Base-by-base conservation (phyloP, 805 yeast species). In the Ascoidea rubescens region DNA sequence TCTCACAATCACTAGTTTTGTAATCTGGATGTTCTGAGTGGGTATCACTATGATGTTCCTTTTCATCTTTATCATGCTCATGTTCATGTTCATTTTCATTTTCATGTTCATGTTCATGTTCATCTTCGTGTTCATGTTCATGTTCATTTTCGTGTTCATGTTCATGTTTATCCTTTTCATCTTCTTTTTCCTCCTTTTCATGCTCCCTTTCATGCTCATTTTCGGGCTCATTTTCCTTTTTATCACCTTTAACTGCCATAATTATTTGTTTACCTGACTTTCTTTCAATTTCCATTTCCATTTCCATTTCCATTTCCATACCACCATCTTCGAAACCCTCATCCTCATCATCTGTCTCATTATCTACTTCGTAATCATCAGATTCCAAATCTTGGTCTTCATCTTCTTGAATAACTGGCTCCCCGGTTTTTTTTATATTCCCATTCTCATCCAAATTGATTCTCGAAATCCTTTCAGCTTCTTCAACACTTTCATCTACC, bases 371-470 rank as follows among this genome's bases (percentile, higher is more conserved):
- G 3, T 48, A 58, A 12, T 45, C 43, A 14, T 45, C 52, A 32
- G 5, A 47, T 48, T 59, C 64, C 49, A 56, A 56, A 33, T 59
- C 58, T 52, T 62, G 65, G 14, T 61, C 52, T 52, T 59, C 62
- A 8, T 47, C 54, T 50, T 63, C 55, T 50, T 64, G 58, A 53
- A 59, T 55, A 50, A 62, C 64, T 47, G 62, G 64, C 44, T 62
- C 64, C 31, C 58, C 64, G 43, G 52, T 51, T 44, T 55, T 56
- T 31, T 54, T 43, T 14, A 54, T 46, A 17, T 55, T 56, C 14
- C 50, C 50, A 32, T 54, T 50, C 31, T 48, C 51, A 49, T 16
- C 37, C 33, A 51, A 47, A 52, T 52, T 55, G 50, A 52, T 53
- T 47, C 50, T 59, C 52, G 53, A 61, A 58, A 56, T 59, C 59